Evolutionary conservation across 2,329 filamentous ascomycete genomes (phyloP), one percentile per base, ranked within the genome.

Genomic region (Diaporthe sp.): DNA sequence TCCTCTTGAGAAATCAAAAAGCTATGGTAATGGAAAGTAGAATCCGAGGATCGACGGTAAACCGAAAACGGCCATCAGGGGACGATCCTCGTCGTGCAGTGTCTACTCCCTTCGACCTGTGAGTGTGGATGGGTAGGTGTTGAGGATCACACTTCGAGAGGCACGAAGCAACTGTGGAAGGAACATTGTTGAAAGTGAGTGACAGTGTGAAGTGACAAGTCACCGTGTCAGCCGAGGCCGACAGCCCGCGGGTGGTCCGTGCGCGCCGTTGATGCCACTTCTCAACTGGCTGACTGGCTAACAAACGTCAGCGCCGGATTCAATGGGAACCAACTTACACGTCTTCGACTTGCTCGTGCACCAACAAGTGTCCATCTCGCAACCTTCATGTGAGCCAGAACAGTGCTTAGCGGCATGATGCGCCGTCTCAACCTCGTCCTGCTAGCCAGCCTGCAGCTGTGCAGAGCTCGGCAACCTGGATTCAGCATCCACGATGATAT

Each of bases 401-500:
- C 76, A 78, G 77, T 78, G 76, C 79, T 78, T 75, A 80, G 76
- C 82, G 81, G 81, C 83, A 86, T 77, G 76, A 92, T 91, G 90
- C 88, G 88, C 85, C 87, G 86, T 82, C 81, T 85, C 79, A 83
- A 85, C 75, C 75, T 90, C 72, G 78, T 85, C 20, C 79, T 90
- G 63, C 81, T 90, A 75, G 85, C 85, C 60, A 81, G 81, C 67
- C 79, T 86, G 78, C 87, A 85, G 82, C 85, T 90, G 42, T 85
- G 84, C 79, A 80, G 79, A 78, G 90, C 89, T 79, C 86, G 87
- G 61, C 87, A 89, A 61, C 86, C 86, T 10, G 85, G 87, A 73
- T 98, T 98, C 86, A 98, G 93, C 85, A 94, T 98, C 74, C 92
- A 97, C 81, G 95, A 98, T 82, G 96, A 98, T 82, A 84, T 98